Evolutionary conservation across 1,284 basidiomycete genomes (phyloP).

Genomic region (Puccinia horiana): DNA sequence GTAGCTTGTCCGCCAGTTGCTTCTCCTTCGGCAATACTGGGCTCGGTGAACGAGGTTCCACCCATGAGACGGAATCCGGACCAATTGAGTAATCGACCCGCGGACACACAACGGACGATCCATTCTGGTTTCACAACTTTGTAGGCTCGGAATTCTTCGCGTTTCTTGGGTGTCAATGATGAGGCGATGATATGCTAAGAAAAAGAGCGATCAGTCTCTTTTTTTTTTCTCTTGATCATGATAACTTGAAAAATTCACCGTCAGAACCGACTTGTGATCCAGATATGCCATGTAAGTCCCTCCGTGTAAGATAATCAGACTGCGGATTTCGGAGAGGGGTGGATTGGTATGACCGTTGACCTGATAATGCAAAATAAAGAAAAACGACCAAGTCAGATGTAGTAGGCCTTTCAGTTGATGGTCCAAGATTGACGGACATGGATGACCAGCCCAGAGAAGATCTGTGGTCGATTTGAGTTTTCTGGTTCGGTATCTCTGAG

Average conservation of each 20-base stretch:
- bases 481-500: constrained; percentile 51
- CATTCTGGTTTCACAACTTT: constrained; percentile 85
- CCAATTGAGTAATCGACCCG: constrained; percentile 75
- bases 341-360: constrained; percentile 89
- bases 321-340: constrained; percentile 78
- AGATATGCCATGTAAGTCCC: constrained; percentile 81
- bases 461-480: constrained; percentile 60
- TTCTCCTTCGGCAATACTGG: constrained; percentile 29
- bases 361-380: constrained; percentile 55
- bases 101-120: constrained; percentile 74
- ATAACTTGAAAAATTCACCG: constrained; percentile 60
- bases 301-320: constrained; percentile 78
- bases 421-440: constrained; percentile 65
- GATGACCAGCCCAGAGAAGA: constrained; percentile 74
- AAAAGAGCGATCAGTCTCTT: constrained; percentile 64
- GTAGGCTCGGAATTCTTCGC: constrained; percentile 81
- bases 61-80: constrained; percentile 63
- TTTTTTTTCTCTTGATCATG: not conserved
- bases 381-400: constrained; percentile 20
- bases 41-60: not conserved
- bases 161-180: constrained; percentile 83
- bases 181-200: constrained; percentile 78
- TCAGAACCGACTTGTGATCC: constrained; percentile 74
- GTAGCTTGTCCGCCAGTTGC: constrained; percentile 29
- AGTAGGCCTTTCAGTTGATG: not conserved